These are phyloP conservation scores for Globisporangium paroecandrum DNA, from an alignment of 352 stramenopile genomes.

Conservation along the genomic window DNA sequence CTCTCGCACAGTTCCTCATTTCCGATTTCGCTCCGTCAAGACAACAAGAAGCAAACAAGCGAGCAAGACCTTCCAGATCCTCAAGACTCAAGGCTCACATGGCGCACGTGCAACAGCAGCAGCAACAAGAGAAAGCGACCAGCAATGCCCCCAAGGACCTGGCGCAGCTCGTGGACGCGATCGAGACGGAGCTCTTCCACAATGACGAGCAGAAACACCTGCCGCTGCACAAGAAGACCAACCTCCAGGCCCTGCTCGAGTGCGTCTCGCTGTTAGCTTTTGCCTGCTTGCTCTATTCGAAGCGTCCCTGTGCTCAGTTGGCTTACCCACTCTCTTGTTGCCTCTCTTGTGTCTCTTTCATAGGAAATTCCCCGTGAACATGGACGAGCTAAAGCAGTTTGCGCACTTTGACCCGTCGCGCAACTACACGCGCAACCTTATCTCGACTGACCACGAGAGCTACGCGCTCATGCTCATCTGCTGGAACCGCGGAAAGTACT, in stretches of 20 bases:
- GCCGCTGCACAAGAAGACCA: constrained; percentile 57
- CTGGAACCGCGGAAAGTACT: constrained; percentile 85
- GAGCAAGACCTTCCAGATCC: background rate
- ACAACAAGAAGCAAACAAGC: background rate
- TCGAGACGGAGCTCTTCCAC: constrained; percentile 41
- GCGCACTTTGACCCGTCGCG: constrained; percentile 77
- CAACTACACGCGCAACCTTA: constrained; percentile 94
- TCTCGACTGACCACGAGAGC: constrained; percentile 89
- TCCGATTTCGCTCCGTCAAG: background rate
- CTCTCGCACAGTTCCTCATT: background rate
- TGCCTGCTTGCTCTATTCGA: background rate
- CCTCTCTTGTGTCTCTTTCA: background rate
- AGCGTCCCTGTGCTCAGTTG: background rate
- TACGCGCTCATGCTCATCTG: constrained; percentile 94
- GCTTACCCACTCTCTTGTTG: background rate
- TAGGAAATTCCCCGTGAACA: constrained; percentile 46
- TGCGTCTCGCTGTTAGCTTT: constrained; percentile 12
- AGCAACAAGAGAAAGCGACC: background rate
- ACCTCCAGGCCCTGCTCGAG: constrained; percentile 56
- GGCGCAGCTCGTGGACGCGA: constrained; percentile 44
- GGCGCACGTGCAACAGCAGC: background rate
- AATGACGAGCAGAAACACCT: constrained; percentile 39
- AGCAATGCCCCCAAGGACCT: constrained; percentile 26
- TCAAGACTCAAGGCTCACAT: background rate
- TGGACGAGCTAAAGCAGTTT: constrained; percentile 70